These are phyloP conservation scores for Ophiostoma sp. DNA, from an alignment of 2,329 filamentous ascomycete species.

Conservation along the genomic window DNA sequence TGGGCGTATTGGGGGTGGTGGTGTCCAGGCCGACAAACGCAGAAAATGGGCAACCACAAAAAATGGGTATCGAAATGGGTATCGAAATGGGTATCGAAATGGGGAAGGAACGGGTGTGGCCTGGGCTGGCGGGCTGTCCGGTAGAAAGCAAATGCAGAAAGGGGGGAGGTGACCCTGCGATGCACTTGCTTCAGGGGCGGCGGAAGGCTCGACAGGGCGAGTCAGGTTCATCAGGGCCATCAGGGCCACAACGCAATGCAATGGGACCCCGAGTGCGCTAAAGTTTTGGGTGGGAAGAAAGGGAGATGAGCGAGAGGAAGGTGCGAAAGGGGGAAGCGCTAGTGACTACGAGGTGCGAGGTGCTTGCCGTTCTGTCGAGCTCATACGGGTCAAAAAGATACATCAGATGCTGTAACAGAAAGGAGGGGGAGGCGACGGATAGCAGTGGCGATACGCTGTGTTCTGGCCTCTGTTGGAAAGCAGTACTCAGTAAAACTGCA, in stretches of 20 bases:
- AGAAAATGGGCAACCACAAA: slow-evolving; percentile 19
- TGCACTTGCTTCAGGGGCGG: slow-evolving; percentile 1
- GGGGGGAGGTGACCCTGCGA: not conserved
- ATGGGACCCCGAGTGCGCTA: not conserved
- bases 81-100: not conserved
- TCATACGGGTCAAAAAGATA: not conserved
- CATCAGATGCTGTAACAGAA: not conserved
- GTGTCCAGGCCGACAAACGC: not conserved
- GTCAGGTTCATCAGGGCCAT: not conserved
- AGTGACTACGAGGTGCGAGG: not conserved
- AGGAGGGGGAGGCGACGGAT: not conserved
- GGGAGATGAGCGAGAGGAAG: slow-evolving; percentile 14
- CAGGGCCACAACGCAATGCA: not conserved
- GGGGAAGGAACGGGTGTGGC: slow-evolving; percentile 12
- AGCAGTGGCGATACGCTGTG: not conserved
- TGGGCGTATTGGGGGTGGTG: not conserved
- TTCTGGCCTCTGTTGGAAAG: not conserved
- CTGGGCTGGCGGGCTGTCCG: not conserved
- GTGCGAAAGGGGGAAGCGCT: not conserved
- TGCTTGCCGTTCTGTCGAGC: not conserved
- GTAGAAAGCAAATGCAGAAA: slow-evolving; percentile 13
- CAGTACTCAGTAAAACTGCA: not conserved
- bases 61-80: slow-evolving; percentile 17
- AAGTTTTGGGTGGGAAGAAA: not conserved
- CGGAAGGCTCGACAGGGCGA: not conserved